Evolutionary conservation across 257 asterid genomes (phyloP).

Genomic region (Lantana camara): DNA sequence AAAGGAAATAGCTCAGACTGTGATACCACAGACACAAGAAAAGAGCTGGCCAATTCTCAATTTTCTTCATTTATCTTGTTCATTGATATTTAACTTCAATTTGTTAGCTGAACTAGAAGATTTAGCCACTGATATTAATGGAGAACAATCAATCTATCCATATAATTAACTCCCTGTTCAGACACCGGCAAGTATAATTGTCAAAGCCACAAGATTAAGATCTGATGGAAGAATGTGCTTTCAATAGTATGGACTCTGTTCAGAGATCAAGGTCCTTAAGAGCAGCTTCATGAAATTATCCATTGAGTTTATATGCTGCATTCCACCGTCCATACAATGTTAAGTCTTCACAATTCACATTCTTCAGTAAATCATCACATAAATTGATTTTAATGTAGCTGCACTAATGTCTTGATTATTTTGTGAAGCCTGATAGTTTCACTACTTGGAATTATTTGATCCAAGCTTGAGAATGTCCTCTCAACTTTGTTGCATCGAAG

Average conservation of each 20-base stretch:
- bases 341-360: too few species aligned
- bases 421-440: background rate
- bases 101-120: background rate
- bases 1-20: background rate
- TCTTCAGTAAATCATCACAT: too few species aligned
- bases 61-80: background rate
- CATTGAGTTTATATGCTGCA: background rate
- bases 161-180: background rate
- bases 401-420: background rate
- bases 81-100: background rate
- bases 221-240: background rate
- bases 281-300: background rate
- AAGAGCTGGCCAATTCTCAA: background rate
- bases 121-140: background rate
- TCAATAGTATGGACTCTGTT: background rate
- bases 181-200: background rate
- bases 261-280: background rate
- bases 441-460: background rate
- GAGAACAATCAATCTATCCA: background rate
- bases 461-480: background rate
- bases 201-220: background rate
- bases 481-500: background rate
- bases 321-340: too few species aligned
- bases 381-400: background rate
- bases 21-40: background rate